Conservation (phyloP, 305 asterid genomes). For the Fraxinus platypoda region DNA sequence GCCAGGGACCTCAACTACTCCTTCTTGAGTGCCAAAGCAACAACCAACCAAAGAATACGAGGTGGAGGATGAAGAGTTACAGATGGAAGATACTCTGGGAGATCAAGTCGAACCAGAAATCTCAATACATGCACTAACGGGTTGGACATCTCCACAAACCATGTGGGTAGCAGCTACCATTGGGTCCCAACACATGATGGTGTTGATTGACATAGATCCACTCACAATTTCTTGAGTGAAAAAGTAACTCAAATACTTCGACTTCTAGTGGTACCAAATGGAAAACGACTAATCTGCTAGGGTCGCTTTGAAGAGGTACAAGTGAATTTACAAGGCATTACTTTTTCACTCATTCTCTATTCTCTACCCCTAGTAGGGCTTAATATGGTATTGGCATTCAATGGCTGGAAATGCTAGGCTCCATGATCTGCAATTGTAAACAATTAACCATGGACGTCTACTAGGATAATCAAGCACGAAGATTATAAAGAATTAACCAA, state of each 20-base stretch:
- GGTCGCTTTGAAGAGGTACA: neutral
- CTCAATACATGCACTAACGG: no score
- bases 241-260: neutral
- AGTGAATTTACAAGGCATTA: neutral
- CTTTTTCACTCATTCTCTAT: neutral
- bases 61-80: no score
- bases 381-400: constrained; percentile 1
- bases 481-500: neutral
- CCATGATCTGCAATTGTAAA: neutral
- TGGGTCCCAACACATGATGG: neutral
- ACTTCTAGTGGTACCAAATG: neutral
- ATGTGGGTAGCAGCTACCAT: neutral
- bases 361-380: neutral
- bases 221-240: neutral
- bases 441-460: neutral
- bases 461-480: neutral
- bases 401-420: neutral
- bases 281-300: neutral
- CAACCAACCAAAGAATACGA: no score
- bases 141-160: neutral
- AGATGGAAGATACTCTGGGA: no score
- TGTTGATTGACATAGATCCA: neutral
- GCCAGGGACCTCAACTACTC: no score
- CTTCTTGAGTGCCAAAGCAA: no score
- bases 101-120: no score